A percentile compares a stretch with the other conserved stretches of the same genome.
Conservation (phyloP, 768 basidiomycete genomes). For the Collybiopsis luxurians region DNA sequence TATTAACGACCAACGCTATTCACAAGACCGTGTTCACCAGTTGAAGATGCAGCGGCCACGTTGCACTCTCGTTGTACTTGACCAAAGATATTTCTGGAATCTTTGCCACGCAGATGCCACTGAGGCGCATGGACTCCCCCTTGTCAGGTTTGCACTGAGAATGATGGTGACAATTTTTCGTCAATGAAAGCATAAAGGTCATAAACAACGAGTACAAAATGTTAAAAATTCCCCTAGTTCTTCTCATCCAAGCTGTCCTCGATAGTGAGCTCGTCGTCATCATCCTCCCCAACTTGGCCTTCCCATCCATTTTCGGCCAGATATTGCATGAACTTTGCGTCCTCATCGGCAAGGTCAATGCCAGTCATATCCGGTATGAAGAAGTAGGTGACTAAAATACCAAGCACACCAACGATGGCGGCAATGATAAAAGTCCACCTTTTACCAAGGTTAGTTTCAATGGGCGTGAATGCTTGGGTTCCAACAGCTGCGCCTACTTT, state of each 20-base stretch:
- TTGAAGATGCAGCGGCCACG: no score
- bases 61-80: no score
- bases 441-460: conserved; percentile 65
- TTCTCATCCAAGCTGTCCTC: not conserved
- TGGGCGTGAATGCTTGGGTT: conserved; percentile 68
- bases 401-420: conserved; percentile 63
- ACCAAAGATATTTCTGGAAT: no score
- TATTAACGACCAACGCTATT: no score
- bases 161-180: no score
- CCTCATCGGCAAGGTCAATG: conserved; percentile 64
- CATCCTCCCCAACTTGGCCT: conserved; percentile 47
- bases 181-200: no score
- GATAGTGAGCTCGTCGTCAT: conserved; percentile 8
- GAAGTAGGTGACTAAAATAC: conserved; percentile 64
- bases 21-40: no score
- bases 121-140: no score
- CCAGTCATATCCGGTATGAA: conserved; percentile 69
- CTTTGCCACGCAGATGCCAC: no score
- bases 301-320: conserved; percentile 63
- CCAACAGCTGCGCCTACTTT: conserved; percentile 66
- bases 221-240: not conserved
- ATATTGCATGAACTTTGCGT: conserved; percentile 58
- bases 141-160: no score
- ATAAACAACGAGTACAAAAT: no score
- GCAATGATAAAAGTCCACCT: conserved; percentile 70